phyloP scores from a whole-genome alignment of 495 filamentous ascomycete genomes.

The Astrothelium subdiscretum region DNA sequence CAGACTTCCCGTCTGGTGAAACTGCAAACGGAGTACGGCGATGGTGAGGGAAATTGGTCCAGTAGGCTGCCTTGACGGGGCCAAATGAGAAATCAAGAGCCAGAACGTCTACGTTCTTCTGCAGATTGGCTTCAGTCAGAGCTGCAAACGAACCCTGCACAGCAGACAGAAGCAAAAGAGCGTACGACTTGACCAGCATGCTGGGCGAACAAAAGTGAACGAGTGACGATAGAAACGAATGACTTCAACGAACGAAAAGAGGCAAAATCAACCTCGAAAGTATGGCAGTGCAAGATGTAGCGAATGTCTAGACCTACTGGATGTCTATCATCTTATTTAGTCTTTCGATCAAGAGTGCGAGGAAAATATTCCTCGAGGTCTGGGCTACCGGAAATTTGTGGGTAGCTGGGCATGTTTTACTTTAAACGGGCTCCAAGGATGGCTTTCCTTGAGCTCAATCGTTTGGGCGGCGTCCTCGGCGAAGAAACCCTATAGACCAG shows the following conservation, averaged over 20 bases:
- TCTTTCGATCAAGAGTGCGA: too few species aligned
- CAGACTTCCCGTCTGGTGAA: slow-evolving; percentile 40
- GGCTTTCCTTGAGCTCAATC: background rate
- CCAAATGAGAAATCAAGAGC: slow-evolving; percentile 33
- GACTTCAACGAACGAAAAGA: background rate
- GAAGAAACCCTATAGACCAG: background rate
- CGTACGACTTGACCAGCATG: background rate
- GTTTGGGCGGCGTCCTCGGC: background rate
- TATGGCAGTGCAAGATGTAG: background rate
- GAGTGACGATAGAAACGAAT: slow-evolving; percentile 1
- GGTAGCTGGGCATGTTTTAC: background rate
- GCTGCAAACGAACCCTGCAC: slow-evolving; percentile 3
- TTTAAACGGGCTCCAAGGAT: background rate
- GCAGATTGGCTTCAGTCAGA: slow-evolving; percentile 16
- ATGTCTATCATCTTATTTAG: background rate
- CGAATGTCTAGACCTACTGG: background rate
- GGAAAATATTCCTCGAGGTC: background rate
- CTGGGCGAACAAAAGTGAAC: background rate
- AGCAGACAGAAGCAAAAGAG: slow-evolving; percentile 1
- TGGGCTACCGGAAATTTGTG: background rate
- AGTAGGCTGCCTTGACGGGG: slow-evolving; percentile 41
- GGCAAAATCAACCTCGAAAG: background rate
- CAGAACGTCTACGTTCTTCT: slow-evolving; percentile 34
- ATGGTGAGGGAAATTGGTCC: slow-evolving; percentile 43
- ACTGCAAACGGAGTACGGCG: slow-evolving; percentile 42